Evolutionary conservation across 208 protist species (phyloP).

Genomic region (Leishmania major): DNA sequence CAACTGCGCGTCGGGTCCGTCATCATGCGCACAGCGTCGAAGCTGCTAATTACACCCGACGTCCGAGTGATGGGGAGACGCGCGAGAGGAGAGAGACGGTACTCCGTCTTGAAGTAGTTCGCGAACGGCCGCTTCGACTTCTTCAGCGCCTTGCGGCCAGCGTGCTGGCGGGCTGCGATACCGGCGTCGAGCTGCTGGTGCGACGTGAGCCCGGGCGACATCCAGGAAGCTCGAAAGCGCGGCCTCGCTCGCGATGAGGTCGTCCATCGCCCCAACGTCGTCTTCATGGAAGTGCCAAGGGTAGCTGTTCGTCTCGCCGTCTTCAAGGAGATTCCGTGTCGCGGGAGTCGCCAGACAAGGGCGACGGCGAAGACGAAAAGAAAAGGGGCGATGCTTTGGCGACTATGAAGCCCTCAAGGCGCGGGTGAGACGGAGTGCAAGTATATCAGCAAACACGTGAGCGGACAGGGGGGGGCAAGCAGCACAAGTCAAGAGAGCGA

Average conservation of each 20-base stretch:
- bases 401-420: not conserved
- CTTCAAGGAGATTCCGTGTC: not conserved
- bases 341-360: not conserved
- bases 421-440: not conserved
- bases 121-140: constrained; percentile 74
- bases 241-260: constrained; percentile 22
- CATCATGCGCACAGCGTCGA: constrained; percentile 58
- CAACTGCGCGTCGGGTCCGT: constrained; percentile 55
- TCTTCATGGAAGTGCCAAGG: constrained; percentile 16
- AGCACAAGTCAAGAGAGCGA: not conserved
- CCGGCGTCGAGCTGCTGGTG: constrained; percentile 85
- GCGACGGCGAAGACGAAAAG: not conserved
- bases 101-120: constrained; percentile 79
- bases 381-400: not conserved
- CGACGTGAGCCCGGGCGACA: constrained; percentile 58
- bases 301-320: not conserved
- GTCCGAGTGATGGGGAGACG: constrained; percentile 15
- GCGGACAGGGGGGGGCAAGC: not conserved
- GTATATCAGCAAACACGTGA: not conserved
- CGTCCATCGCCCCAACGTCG: constrained; percentile 18
- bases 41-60: constrained; percentile 47
- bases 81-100: constrained; percentile 50
- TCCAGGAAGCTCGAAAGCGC: constrained; percentile 48
- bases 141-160: constrained; percentile 66
- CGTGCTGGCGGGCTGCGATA: constrained; percentile 73